These are phyloP conservation scores for Metschnikowia vanudenii DNA, from an alignment of 805 yeast species.

Conservation along the genomic window DNA sequence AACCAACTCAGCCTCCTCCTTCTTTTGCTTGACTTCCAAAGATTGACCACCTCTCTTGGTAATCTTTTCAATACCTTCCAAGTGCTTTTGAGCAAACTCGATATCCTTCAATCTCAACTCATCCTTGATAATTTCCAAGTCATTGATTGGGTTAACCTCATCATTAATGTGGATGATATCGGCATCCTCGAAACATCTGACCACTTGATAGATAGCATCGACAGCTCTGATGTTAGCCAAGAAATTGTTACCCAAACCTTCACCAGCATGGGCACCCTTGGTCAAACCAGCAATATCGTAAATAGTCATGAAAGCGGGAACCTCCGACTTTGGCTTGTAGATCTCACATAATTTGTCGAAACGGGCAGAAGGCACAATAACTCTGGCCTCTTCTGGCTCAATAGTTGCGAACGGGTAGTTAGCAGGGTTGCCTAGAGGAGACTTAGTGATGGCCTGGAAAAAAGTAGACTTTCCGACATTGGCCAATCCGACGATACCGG, in stretches of 20 bases:
- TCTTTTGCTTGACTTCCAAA: conserved; percentile 83
- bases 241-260: conserved; percentile 74
- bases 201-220: conserved; percentile 70
- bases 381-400: conserved; percentile 59
- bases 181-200: conserved; percentile 78
- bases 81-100: conserved; percentile 84
- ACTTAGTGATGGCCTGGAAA: conserved; percentile 26
- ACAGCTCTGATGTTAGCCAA: conserved; percentile 67
- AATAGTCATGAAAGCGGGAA: conserved; percentile 27
- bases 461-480: conserved; percentile 24
- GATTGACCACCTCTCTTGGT: conserved; percentile 87
- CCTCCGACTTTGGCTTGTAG: conserved; percentile 43
- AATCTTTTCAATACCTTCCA: conserved; percentile 73
- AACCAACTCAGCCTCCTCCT: conserved; percentile 77
- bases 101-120: conserved; percentile 96
- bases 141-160: conserved; percentile 82
- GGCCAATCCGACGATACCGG: conserved; percentile 43
- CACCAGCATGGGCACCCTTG: conserved; percentile 56
- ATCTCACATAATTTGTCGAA: conserved; percentile 36
- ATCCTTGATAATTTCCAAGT: conserved; percentile 84
- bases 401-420: conserved; percentile 73
- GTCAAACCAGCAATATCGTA: conserved; percentile 50
- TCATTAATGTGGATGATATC: conserved; percentile 97
- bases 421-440: conserved; percentile 31
- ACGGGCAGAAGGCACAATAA: conserved; percentile 25